Evolutionary conservation across 306 rosid genomes (phyloP), one percentile per base, ranked within the genome.

Genomic region (Cicer judaicum): DNA sequence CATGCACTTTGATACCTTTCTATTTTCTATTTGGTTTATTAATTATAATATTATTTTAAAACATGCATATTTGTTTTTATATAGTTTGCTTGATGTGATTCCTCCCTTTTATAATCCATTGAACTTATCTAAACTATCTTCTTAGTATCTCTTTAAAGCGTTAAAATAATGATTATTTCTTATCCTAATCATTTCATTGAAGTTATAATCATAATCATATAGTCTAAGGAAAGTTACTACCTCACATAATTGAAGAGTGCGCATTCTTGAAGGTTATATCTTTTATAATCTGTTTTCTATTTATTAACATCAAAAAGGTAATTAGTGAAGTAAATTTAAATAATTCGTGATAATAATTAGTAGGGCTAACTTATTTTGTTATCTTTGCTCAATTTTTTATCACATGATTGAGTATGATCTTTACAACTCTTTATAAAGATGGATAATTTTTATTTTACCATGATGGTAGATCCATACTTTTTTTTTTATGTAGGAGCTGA

Each of bases 1-100:
- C 90, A 83, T 81, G 89, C 86, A 74, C 84, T 61, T 67, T 67
- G 70, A 54, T 62, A 61, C 41, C 39, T 80, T 84, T 76, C 41
- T 48, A 57, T 75, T 63, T 29, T 76, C 41, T 48, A 57, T 75
- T 63, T 29, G 6, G 13, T 29, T 77, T 78, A 67, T 4, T 53
- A 14, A 69, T 36, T 34, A 6, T 15, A 38, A 50, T 68, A 43
- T 21, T 41, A 43, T 41, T 41, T 48, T 47, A 21, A 43, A 38
- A 3, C 9, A 6, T 73, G 10, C 10, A 29, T 1, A 3, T n/a
- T 19, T 59, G 15, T 36, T 80, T 19, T 13, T 34, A 50, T 72
- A 6, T 24, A 38, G 68, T 76, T 49, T 59, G 18, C 62, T 50
- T 55, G 7, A 42, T 66, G 49, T 52, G 34, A 72, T 62, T 82